Percentiles rank a stretch among this genome's conserved stretches.
Evolutionary conservation across 306 rosid genomes (phyloP).

Genomic region (Dicorynia guianensis): DNA sequence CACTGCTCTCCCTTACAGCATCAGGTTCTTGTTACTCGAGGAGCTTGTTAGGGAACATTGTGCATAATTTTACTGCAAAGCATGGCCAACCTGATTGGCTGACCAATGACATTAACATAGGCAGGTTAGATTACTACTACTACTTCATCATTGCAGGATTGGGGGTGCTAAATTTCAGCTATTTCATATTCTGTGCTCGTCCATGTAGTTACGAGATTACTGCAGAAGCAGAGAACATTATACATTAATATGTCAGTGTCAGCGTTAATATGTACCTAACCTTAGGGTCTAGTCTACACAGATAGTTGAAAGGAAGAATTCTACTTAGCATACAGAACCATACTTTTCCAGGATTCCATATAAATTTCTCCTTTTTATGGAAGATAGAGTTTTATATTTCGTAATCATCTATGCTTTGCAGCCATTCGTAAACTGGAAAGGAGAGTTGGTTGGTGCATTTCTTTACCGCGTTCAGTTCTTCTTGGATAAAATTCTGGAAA

Average conservation of each 20-base stretch:
- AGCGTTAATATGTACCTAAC: background rate
- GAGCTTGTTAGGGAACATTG: slow-evolving; percentile 39
- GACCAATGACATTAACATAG: slow-evolving; percentile 54
- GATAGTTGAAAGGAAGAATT: background rate
- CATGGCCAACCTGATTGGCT: slow-evolving; percentile 56
- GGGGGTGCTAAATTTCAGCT: slow-evolving; percentile 38
- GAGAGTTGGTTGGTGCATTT: no score
- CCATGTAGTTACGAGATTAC: slow-evolving; percentile 41
- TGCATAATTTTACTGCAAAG: slow-evolving; percentile 42
- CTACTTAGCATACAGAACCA: no score
- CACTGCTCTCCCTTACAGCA: slow-evolving; percentile 40
- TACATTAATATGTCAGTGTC: background rate
- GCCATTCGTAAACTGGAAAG: no score
- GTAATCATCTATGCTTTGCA: no score
- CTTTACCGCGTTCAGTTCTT: no score
- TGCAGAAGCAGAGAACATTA: background rate
- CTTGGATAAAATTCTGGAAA: no score
- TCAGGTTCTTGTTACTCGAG: slow-evolving; percentile 47
- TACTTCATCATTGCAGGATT: slow-evolving; percentile 50
- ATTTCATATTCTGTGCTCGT: slow-evolving; percentile 42
- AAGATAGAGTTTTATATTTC: no score
- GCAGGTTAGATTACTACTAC: slow-evolving; percentile 56
- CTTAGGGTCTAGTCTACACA: background rate
- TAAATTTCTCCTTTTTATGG: no score
- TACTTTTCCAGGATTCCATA: no score